phyloP scores from a whole-genome alignment of 2,329 filamentous ascomycete species.

The Paecilomyces dactylethromorphus region DNA sequence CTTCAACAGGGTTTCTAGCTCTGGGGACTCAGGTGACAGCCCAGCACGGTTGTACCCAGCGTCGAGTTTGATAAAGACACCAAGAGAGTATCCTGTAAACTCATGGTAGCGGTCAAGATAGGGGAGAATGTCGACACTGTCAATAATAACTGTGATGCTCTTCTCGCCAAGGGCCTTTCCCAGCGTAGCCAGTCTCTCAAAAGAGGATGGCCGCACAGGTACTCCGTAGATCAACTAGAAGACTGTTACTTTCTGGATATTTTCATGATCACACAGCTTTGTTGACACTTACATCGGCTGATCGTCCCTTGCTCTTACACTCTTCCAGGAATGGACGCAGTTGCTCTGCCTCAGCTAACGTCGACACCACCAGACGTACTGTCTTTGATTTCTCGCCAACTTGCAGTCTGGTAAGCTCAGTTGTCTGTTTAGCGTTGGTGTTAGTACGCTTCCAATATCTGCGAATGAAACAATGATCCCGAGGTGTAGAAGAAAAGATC shows the following conservation, averaged over 20 bases:
- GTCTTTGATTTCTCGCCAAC: constrained; percentile 51
- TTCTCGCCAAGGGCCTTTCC: constrained; percentile 49
- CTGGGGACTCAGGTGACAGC: constrained; percentile 43
- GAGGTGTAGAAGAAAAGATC: too few species aligned
- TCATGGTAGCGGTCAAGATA: constrained; percentile 40
- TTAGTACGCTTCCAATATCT: background rate
- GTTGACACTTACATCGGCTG: constrained; percentile 45
- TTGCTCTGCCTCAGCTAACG: constrained; percentile 63
- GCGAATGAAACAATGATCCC: background rate
- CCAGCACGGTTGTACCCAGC: constrained; percentile 65
- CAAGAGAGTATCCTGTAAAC: constrained; percentile 36
- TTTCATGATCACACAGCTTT: background rate
- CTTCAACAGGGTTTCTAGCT: constrained; percentile 17
- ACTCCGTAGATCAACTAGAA: constrained; percentile 59
- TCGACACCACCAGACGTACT: constrained; percentile 62
- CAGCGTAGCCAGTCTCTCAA: constrained; percentile 55
- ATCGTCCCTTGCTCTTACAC: constrained; percentile 48
- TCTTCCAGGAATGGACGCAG: constrained; percentile 55
- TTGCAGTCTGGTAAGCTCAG: constrained; percentile 60
- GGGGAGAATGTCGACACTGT: constrained; percentile 56
- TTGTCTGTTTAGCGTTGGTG: constrained; percentile 37
- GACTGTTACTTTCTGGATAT: background rate
- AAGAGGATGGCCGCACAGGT: constrained; percentile 56
- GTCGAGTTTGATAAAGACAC: constrained; percentile 67
- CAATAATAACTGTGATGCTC: constrained; percentile 58